Conservation (phyloP, 208 protist genomes). For the Trypanosoma vivax region DNA sequence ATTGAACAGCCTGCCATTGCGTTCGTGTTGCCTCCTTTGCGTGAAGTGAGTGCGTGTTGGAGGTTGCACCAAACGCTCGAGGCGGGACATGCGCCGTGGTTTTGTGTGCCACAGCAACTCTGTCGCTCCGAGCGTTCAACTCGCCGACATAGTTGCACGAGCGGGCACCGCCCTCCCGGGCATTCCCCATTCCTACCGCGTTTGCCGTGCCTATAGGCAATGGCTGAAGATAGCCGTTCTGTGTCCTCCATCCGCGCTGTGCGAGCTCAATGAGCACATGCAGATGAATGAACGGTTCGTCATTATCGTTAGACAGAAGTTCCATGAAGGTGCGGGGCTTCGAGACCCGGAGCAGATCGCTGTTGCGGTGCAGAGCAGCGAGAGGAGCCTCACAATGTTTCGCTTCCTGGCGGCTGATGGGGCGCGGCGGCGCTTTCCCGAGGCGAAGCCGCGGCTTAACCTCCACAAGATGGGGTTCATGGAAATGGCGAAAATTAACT, state of each 20-base stretch:
- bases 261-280: constrained; percentile 79
- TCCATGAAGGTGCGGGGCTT: constrained; percentile 66
- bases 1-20: too few relatives aligned
- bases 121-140: constrained; percentile 33
- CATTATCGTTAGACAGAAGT: constrained; percentile 84
- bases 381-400: constrained; percentile 81
- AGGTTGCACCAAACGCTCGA: background rate
- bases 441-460: constrained; percentile 74
- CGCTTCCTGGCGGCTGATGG: constrained; percentile 72
- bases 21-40: too few relatives aligned
- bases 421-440: constrained; percentile 76
- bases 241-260: constrained; percentile 66
- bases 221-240: constrained; percentile 85
- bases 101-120: constrained; percentile 30
- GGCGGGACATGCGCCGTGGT: background rate
- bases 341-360: constrained; percentile 77
- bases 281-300: constrained; percentile 90
- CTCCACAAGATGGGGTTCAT: constrained; percentile 85
- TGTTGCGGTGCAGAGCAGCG: constrained; percentile 75
- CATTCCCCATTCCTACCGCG: constrained; percentile 71
- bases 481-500: constrained; percentile 84
- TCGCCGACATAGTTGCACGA: constrained; percentile 37
- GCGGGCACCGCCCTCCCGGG: constrained; percentile 72
- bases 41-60: background rate
- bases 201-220: constrained; percentile 73